A percentile compares a stretch with the other conserved stretches of the same genome.
These are phyloP conservation scores for Flaveria linearis DNA, from an alignment of 129 eudicot species.

Conservation along the genomic window DNA sequence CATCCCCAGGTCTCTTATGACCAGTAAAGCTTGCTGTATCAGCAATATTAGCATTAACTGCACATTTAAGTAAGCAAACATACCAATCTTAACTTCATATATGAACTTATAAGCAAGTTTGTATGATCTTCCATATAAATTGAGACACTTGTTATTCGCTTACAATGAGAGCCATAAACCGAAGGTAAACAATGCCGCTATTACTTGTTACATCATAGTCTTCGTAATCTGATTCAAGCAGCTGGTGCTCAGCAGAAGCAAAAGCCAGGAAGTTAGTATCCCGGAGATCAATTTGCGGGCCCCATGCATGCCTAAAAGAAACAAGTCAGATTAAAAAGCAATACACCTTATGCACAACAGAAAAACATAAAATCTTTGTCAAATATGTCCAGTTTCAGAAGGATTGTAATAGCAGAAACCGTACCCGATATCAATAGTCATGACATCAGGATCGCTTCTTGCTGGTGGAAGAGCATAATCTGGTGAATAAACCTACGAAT, in stretches of 20 bases:
- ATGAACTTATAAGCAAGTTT: not conserved
- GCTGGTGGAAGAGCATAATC: constrained; percentile 64
- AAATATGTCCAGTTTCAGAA: not conserved
- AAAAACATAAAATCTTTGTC: not conserved
- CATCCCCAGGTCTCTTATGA: constrained; percentile 64
- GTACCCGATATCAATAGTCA: constrained; percentile 75
- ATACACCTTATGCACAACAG: constrained; percentile 14
- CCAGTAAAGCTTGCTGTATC: constrained; percentile 59
- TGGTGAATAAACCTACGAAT: constrained; percentile 60
- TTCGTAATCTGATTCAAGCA: constrained; percentile 70
- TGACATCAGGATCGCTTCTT: constrained; percentile 54
- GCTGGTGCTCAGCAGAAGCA: constrained; percentile 65
- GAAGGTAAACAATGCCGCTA: constrained; percentile 61
- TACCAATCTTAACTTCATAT: no score
- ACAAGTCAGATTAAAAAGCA: not conserved
- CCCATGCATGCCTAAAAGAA: constrained; percentile 70
- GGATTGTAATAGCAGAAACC: not conserved
- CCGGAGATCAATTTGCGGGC: constrained; percentile 57
- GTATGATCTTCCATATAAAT: not conserved
- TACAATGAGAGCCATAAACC: constrained; percentile 59
- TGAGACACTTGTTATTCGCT: constrained; percentile 21
- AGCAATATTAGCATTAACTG: constrained; percentile 77
- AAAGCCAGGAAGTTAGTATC: constrained; percentile 64
- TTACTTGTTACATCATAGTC: constrained; percentile 62
- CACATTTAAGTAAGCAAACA: constrained; percentile 18